Evolutionary conservation across 2,329 filamentous ascomycete species (phyloP), one percentile per base, ranked within the genome.

Genomic region (Monosporascus sp.): DNA sequence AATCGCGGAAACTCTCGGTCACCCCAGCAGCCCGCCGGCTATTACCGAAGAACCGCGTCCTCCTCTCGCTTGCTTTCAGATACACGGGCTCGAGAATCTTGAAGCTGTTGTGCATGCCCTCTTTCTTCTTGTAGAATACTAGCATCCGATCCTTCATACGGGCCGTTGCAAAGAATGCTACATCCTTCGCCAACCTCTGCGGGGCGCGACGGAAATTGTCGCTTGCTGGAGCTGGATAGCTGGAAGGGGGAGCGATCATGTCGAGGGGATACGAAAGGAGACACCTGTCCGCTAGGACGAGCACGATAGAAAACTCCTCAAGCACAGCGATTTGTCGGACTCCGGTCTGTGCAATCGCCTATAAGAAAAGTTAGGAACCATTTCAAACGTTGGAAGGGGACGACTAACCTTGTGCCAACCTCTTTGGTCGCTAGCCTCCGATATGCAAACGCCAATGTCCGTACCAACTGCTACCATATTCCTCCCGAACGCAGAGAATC

Each of bases 1-100:
- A 99, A 67, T 99, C 94, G 57, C 94, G 88, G 84, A 97, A 99
- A 63, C 93, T 93, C 63, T 99, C 94, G 0, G 93, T 97, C 55
- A 82, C 85, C 20, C 90, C 90, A 31, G 80, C 78, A 9, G 81
- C 81, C 14, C 74, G 71, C 54, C 74, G 75, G 18, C 84, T 85
- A 58, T 76, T 72, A 39, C 82, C 79, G 57, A 86, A 85, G 15
- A 86, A 68, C 8, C 90, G 84, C 5, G 84, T 82, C 63, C 87
- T 89, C 75, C 89, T 93, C 65, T 96, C 89, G 0, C 89, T 86
- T 1, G 91, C 88, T 67, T 96, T 97, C 61, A 97, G 92, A 65
- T 94, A 89, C 25, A 99, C 90, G 1, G 94, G 94, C 68, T 99
- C 94, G 8, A 99, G 83, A 14, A 99, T 91, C 74, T 92, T 97